Evolutionary conservation across 805 yeast genomes (phyloP), one percentile per base, ranked within the genome.

Genomic region (Huiozyma naganishii): DNA sequence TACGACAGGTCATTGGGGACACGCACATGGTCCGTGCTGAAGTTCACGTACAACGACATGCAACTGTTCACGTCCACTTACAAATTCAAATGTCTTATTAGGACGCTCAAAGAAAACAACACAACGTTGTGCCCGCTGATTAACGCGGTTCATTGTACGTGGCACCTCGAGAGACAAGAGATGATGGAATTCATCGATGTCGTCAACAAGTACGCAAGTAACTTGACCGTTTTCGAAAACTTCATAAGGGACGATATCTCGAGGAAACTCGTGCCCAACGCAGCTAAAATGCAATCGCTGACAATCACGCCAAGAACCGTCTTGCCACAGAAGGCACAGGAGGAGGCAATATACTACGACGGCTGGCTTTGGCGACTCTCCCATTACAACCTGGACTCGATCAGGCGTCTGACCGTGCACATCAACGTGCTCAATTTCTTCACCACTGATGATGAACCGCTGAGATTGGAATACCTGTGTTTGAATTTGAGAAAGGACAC

Each of bases 401-500:
- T 61, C 11, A 50, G 49, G 29, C 38, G 41, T 9, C 39, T 61
- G 29, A 57, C 54, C 9, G 44, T 61, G 9, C 62, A 57, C 45
- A 52, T 57, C 28, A 54, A 58, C 40, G 54, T 61, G 8, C 46
- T 51, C 3, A 49, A 48, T 5, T 57, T 53, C 33, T 54, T 57
- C 41, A 47, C 50, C 5, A 50, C 50, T n/a, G 27, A 44, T 6
- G 37, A 40, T 5, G 50, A 46, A 23, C 55, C 55, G 7, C 40
- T 61, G 35, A 51, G 48, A 27, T 52, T 61, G 7, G 37, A 46
- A 23, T 49, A 54, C 6, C 48, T 61, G 28, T 47, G 52, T 28
- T 37, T 61, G n/a, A 55, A 59, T 42, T 39, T 61, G 35, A 48
- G 65, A 45, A 53, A 52, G 10, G 65, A 61, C 45, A 56, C 57